These are phyloP conservation scores for Leucogyrophana mollusca DNA, from an alignment of 768 basidiomycete genomes.

Conservation along the genomic window DNA sequence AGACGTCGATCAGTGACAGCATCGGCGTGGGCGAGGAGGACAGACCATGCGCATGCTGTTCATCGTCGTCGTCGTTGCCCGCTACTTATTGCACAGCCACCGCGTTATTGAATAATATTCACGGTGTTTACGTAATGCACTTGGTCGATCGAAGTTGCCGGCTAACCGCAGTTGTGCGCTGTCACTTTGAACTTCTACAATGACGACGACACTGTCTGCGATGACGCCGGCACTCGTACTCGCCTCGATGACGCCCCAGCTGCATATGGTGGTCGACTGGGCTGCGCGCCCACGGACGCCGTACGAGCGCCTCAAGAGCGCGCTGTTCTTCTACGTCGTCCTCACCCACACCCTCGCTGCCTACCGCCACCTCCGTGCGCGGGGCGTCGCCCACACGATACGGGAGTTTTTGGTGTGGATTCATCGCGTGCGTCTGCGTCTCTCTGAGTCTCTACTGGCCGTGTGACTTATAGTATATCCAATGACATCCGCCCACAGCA, in stretches of 20 bases:
- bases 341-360: constrained; percentile 20
- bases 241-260: no score
- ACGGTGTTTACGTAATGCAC: no score
- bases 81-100: no score
- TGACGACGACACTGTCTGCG: no score
- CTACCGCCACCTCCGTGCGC: constrained; percentile 36
- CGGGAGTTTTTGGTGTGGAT: constrained; percentile 27
- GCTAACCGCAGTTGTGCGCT: no score
- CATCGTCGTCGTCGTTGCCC: no score
- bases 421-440: constrained; percentile 20
- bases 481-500: no score
- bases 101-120: no score
- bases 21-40: constrained; percentile 4
- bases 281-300: constrained; percentile 14
- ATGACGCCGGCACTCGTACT: no score
- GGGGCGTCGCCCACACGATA: constrained; percentile 29
- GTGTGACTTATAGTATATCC: no score
- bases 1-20: constrained; percentile 5
- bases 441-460: background rate
- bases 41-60: constrained; percentile 59
- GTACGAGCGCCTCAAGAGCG: constrained; percentile 30
- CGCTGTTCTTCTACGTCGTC: constrained; percentile 33
- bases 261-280: constrained; percentile 8
- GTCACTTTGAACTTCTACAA: no score
- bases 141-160: no score